Percentiles rank a stretch among this genome's conserved stretches.
Evolutionary conservation across 2,329 filamentous ascomycete species (phyloP).

Genomic region (Endocalyx cinctus): DNA sequence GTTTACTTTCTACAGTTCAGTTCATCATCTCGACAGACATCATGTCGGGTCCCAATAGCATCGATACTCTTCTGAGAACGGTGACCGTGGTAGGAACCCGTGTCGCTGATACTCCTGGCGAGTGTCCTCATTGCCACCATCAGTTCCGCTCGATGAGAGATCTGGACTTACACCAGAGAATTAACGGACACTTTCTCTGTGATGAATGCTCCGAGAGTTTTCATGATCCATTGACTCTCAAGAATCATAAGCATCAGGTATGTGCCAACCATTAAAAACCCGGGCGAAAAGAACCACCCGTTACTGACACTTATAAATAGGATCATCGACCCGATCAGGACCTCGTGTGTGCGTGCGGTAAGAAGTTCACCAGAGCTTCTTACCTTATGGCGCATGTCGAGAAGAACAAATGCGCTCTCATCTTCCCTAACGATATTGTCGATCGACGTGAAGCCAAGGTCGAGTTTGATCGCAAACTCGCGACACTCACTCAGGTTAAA

Average conservation of each 20-base stretch:
- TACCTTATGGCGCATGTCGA: slow-evolving; percentile 44
- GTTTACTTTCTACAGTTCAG: too few species aligned
- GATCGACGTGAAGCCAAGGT: slow-evolving; percentile 32
- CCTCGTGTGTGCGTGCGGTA: slow-evolving; percentile 41
- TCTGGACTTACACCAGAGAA: slow-evolving; percentile 12
- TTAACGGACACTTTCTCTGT: slow-evolving; percentile 13
- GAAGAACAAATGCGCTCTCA: slow-evolving; percentile 30
- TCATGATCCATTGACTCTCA: slow-evolving; percentile 5
- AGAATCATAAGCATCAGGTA: slow-evolving; percentile 14
- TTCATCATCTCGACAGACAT: too few species aligned
- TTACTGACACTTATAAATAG: too few species aligned
- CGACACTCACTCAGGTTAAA: too few species aligned
- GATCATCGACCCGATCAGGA: slow-evolving; percentile 34
- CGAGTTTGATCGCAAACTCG: too few species aligned
- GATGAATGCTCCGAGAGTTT: slow-evolving; percentile 11
- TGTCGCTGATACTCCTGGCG: too few species aligned
- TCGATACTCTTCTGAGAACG: too few species aligned
- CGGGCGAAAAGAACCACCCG: too few species aligned
- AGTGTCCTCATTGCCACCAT: slow-evolving; percentile 11
- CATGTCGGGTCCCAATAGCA: too few species aligned
- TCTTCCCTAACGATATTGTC: slow-evolving; percentile 30
- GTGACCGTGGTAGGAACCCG: too few species aligned
- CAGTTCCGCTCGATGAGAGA: slow-evolving; percentile 4
- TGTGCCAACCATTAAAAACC: too few species aligned
- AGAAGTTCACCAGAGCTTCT: slow-evolving; percentile 32